phyloP scores from a whole-genome alignment of 2,329 filamentous ascomycete species.

The Fusarium nygamai region DNA sequence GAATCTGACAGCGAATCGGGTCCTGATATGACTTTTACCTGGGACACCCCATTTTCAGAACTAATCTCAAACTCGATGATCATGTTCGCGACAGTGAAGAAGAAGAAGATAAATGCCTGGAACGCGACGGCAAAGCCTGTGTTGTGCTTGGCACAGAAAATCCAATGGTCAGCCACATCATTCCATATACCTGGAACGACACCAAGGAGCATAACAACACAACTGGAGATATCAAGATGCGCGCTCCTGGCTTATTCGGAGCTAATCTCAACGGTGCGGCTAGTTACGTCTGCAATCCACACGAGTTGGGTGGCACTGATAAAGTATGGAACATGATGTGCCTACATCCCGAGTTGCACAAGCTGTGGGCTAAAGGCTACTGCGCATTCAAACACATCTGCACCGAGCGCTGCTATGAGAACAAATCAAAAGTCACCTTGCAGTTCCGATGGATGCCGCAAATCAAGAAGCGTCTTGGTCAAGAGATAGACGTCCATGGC shows the following conservation, averaged over 20 bases:
- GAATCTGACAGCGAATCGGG: background rate
- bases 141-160: background rate
- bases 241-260: background rate
- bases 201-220: background rate
- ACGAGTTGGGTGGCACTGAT: background rate
- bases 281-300: background rate
- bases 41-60: background rate
- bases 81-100: background rate
- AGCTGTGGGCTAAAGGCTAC: background rate
- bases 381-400: background rate
- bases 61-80: background rate
- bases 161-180: background rate
- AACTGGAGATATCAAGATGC: background rate
- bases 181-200: background rate
- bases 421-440: background rate
- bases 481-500: background rate
- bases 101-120: background rate
- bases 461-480: background rate
- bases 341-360: background rate
- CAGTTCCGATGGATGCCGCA: constrained; percentile 18
- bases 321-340: background rate
- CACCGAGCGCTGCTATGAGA: background rate
- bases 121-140: background rate
- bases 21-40: background rate
- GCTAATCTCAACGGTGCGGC: background rate